Evolutionary conservation across 2,329 filamentous ascomycete genomes (phyloP).

Genomic region (Ophiocordyceps camponoti-rufipedis): DNA sequence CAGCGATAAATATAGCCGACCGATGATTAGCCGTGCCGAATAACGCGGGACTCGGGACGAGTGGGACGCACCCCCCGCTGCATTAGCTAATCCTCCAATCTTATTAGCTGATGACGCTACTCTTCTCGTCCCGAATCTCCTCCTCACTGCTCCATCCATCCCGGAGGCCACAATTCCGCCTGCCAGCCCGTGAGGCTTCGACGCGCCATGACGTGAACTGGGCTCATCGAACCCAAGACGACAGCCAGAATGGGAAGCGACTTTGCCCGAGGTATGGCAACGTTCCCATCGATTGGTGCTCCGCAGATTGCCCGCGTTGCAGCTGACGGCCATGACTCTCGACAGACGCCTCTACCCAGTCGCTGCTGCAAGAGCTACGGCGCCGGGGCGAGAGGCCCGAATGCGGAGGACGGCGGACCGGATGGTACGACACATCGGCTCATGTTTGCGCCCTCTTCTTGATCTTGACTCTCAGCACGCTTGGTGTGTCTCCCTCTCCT

Average conservation of each 20-base stretch:
- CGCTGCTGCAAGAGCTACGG: constrained; percentile 33
- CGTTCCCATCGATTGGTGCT: background rate
- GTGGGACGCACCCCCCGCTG: background rate
- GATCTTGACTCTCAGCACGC: constrained; percentile 42
- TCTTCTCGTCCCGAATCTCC: background rate
- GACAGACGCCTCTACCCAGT: constrained; percentile 22
- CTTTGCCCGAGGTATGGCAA: constrained; percentile 2
- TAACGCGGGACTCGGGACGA: background rate
- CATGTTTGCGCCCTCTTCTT: constrained; percentile 52
- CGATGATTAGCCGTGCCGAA: background rate
- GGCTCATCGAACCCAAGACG: background rate
- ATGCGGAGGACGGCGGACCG: constrained; percentile 33
- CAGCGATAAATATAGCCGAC: background rate
- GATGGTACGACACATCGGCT: constrained; percentile 44
- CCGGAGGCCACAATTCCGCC: background rate
- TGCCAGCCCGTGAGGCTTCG: background rate
- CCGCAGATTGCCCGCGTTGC: background rate
- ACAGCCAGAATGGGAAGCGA: constrained; percentile 4
- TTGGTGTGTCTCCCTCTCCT: constrained; percentile 19
- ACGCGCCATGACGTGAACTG: background rate
- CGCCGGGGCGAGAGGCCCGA: constrained; percentile 27
- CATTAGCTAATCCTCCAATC: background rate
- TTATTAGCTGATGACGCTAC: background rate
- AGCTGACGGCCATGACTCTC: background rate
- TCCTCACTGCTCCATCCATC: background rate